These are phyloP conservation scores for Podospora fimiseda DNA, from an alignment of 495 filamentous ascomycete genomes.

Conservation along the genomic window DNA sequence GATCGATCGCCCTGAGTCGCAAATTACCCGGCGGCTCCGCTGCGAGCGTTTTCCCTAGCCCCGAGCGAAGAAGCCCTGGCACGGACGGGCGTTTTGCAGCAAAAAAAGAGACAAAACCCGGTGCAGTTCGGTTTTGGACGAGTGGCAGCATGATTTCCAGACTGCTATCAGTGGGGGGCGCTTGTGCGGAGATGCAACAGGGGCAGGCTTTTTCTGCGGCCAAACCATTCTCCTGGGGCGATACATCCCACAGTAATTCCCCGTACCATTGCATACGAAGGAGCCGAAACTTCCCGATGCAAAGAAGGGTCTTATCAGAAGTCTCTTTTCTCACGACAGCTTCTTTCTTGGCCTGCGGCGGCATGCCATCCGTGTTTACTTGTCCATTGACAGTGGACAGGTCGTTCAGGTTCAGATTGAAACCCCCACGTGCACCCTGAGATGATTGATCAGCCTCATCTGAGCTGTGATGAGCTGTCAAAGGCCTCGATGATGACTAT, in stretches of 20 bases:
- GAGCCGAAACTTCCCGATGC: constrained; percentile 3
- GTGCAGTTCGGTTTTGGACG: constrained; percentile 7
- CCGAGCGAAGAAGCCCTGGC: too few relatives aligned
- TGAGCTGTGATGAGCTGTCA: neutral
- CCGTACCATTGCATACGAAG: neutral
- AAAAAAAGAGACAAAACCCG: too few relatives aligned
- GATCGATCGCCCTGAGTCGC: constrained; percentile 19
- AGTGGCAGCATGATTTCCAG: constrained; percentile 10
- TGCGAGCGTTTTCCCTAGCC: constrained; percentile 15
- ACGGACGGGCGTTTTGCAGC: too few relatives aligned
- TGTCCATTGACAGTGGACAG: too few relatives aligned
- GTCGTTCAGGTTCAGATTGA: neutral
- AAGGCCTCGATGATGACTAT: neutral
- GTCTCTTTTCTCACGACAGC: neutral
- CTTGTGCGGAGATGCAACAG: neutral
- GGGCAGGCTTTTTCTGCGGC: constrained; percentile 3
- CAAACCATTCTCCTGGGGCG: constrained; percentile 14
- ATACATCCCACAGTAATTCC: neutral
- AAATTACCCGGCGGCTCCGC: constrained; percentile 26
- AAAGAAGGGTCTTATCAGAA: neutral
- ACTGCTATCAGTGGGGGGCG: neutral
- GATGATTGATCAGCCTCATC: neutral
- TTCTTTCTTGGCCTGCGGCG: too few relatives aligned
- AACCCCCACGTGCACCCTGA: neutral
- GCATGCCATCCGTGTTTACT: neutral